Evolutionary conservation across 2,329 filamentous ascomycete species (phyloP), one percentile per base, ranked within the genome.

Genomic region (Fusarium sp.): DNA sequence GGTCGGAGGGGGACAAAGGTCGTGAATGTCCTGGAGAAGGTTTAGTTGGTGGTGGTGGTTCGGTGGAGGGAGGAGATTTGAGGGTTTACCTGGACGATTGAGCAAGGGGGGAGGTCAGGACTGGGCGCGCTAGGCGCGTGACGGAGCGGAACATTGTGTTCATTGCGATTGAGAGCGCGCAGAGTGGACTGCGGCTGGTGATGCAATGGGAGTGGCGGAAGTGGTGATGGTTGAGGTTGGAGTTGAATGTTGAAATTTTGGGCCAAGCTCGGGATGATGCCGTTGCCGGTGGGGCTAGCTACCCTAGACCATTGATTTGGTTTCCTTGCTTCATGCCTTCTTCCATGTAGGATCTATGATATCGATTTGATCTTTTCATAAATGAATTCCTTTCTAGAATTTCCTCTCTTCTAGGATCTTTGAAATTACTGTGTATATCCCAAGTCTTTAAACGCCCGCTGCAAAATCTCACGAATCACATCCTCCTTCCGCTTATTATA

Each of bases 1-100:
- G 88, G 88, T 12, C 88, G 87, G 44, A 88, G 84, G 64, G 81
- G 81, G 1, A 87, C 84, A 72, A 90, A 84, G 56, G 86, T 86
- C 59, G 85, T 83, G 76, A 87, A 87, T 60, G 83, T 81, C 73
- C 86, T 88, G 67, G 44, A 27, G 29, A 31, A 31, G 20, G 46
- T 61, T 62, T 53, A 35, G 59, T 72, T 24, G 44, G 62, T 64
- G 38, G 44, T 24, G 44, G 62, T 64, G 38, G 44, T 33, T 53
- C 40, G 17, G 61, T 66, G 20, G 9, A 22, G 12, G n/a, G 20
- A n/a, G n/a, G 14, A 49, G 27, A 17, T 22, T 42, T 40, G 22
- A 24, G 24, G 35, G 46, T 62, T 12, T 72, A 80, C 79, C 79
- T 73, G 33, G 79, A 71, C 11, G 73, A 67, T 62, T 76, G 72